Percentiles rank a stretch among this genome's conserved stretches.
phyloP scores from a whole-genome alignment of 768 basidiomycete species.

The Boletus bicolor region DNA sequence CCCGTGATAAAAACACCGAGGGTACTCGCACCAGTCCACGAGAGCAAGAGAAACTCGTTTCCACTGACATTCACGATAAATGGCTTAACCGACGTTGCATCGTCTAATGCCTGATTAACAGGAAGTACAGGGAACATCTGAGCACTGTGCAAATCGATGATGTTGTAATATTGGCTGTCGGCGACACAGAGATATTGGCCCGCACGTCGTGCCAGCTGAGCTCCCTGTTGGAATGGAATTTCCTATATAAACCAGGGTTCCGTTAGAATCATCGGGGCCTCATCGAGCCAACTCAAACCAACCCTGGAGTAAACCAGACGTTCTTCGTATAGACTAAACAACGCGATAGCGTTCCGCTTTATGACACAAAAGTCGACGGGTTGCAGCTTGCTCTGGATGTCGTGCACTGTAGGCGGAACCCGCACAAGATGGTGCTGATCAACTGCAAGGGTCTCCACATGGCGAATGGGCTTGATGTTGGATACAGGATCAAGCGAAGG shows the following conservation, averaged over 20 bases:
- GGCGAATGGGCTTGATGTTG: constrained; percentile 72
- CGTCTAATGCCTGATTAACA: constrained; percentile 62
- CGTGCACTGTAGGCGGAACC: constrained; percentile 41
- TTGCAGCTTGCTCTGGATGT: constrained; percentile 38
- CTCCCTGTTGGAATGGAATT: constrained; percentile 62
- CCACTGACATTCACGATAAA: constrained; percentile 71
- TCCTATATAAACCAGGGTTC: constrained; percentile 44
- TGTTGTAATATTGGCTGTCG: constrained; percentile 67
- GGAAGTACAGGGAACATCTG: constrained; percentile 73
- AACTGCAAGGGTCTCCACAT: constrained; percentile 76
- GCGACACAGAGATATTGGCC: constrained; percentile 71
- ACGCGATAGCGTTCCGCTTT: constrained; percentile 59
- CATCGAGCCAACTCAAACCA: not conserved
- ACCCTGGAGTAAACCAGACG: constrained; percentile 63
- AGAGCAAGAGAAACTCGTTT: constrained; percentile 81
- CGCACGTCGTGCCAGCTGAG: constrained; percentile 56
- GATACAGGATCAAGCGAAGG: constrained; percentile 74
- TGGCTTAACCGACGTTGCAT: constrained; percentile 49
- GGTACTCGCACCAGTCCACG: constrained; percentile 77
- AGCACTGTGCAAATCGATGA: constrained; percentile 74
- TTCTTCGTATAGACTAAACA: constrained; percentile 63
- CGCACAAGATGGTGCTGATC: constrained; percentile 71
- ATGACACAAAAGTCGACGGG: constrained; percentile 71
- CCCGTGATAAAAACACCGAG: constrained; percentile 85
- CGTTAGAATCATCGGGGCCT: not conserved